phyloP scores from a whole-genome alignment of 176 grass and related monocot genomes.

The Rhynchospora tenuis region DNA sequence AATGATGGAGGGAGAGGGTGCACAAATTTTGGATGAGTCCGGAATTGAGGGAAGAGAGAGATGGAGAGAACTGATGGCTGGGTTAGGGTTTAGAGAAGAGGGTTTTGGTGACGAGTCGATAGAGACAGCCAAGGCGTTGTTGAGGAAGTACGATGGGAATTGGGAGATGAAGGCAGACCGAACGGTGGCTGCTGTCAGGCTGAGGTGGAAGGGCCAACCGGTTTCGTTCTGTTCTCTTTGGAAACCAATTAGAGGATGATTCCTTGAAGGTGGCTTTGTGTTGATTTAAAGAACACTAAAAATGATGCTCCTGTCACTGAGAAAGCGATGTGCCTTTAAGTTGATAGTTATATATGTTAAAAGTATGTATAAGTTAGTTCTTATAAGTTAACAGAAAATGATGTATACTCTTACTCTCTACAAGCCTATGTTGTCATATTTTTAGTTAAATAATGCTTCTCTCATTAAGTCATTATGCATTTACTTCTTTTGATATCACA shows the following conservation, averaged over 20 bases:
- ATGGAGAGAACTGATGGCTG: slow-evolving; percentile 72
- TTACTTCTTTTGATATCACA: neutral
- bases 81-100: slow-evolving; percentile 52
- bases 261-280: neutral
- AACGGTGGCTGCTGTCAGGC: slow-evolving; percentile 26
- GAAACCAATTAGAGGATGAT: slow-evolving; percentile 37
- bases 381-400: neutral
- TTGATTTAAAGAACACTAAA: neutral
- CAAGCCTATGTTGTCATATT: neutral
- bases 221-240: slow-evolving; percentile 93
- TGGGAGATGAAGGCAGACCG: slow-evolving; percentile 58
- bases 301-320: neutral
- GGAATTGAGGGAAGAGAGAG: slow-evolving; percentile 35
- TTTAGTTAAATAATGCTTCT: neutral
- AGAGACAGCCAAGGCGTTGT: slow-evolving; percentile 52
- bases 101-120: slow-evolving; percentile 68
- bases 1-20: slow-evolving; percentile 65
- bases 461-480: neutral
- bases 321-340: neutral
- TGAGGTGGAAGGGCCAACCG: slow-evolving; percentile 85
- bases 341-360: slow-evolving; percentile 3
- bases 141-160: slow-evolving; percentile 80
- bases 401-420: slow-evolving; percentile 7
- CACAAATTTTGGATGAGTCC: slow-evolving; percentile 18
- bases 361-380: neutral